These are phyloP conservation scores for Nematodospora anomalae DNA, from an alignment of 1,139 yeast genomes.

Conservation along the genomic window DNA sequence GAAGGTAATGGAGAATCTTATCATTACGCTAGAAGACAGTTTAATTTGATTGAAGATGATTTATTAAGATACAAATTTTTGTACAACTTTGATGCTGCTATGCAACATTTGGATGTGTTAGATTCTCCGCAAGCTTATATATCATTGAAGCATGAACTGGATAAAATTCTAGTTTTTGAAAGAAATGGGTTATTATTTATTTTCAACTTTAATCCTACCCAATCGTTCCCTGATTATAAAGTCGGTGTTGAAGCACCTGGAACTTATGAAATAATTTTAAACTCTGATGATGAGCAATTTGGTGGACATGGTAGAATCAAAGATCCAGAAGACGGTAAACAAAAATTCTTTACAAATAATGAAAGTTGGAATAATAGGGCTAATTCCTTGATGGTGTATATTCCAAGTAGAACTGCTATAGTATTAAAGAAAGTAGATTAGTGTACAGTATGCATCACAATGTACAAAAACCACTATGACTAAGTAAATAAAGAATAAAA, in stretches of 20 bases:
- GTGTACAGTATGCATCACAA: too few species aligned
- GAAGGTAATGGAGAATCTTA: slow-evolving; percentile 84
- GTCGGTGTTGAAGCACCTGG: slow-evolving; percentile 86
- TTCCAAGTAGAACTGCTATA: slow-evolving; percentile 80
- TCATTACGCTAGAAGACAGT: slow-evolving; percentile 94
- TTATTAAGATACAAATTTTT: slow-evolving; percentile 76
- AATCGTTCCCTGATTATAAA: slow-evolving; percentile 83
- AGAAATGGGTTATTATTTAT: slow-evolving; percentile 81
- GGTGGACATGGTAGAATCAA: slow-evolving; percentile 85
- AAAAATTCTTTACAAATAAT: slow-evolving; percentile 64
- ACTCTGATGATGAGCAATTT: slow-evolving; percentile 66
- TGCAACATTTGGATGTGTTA: slow-evolving; percentile 85
- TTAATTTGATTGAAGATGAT: slow-evolving; percentile 78
- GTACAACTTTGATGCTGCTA: slow-evolving; percentile 75
- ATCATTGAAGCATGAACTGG: slow-evolving; percentile 83
- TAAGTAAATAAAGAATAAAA: too few species aligned
- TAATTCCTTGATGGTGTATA: slow-evolving; percentile 77
- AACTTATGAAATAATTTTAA: slow-evolving; percentile 67
- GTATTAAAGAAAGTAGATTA: slow-evolving; percentile 39
- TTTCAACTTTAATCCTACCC: slow-evolving; percentile 85
- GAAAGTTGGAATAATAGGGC: slow-evolving; percentile 78
- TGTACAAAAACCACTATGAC: too few species aligned
- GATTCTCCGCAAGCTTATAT: slow-evolving; percentile 80
- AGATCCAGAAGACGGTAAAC: slow-evolving; percentile 36
- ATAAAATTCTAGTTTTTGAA: slow-evolving; percentile 86